A percentile compares a stretch with the other conserved stretches of the same genome.
phyloP scores from a whole-genome alignment of 2,329 filamentous ascomycete species.

The Cladosporium sp. region DNA sequence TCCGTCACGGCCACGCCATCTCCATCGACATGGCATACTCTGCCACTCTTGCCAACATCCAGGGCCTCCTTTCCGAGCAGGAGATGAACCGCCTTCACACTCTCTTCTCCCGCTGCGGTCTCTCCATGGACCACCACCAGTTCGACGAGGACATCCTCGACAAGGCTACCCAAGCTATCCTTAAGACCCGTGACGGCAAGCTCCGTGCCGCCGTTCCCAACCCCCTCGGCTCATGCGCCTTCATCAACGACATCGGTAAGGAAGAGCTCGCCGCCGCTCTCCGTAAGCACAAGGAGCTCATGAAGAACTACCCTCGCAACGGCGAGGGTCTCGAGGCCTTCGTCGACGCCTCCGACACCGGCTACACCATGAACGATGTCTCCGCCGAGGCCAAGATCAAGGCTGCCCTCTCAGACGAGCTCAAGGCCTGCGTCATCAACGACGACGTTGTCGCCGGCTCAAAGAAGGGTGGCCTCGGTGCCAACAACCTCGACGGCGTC shows the following conservation, averaged over 20 bases:
- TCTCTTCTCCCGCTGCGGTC: slow-evolving; percentile 65
- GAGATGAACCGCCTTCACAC: slow-evolving; percentile 62
- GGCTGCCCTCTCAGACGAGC: neutral
- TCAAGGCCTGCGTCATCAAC: slow-evolving; percentile 9
- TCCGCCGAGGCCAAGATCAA: slow-evolving; percentile 30
- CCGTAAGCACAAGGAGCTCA: slow-evolving; percentile 59
- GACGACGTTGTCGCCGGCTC: slow-evolving; percentile 8
- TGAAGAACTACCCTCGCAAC: slow-evolving; percentile 58
- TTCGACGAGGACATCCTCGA: slow-evolving; percentile 64
- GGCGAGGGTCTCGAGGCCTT: slow-evolving; percentile 66
- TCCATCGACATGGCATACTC: slow-evolving; percentile 74
- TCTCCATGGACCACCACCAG: slow-evolving; percentile 66
- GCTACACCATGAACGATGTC: slow-evolving; percentile 48
- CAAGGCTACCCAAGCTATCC: slow-evolving; percentile 62
- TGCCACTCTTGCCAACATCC: slow-evolving; percentile 61
- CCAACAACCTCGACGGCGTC: slow-evolving; percentile 6
- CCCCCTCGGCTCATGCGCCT: slow-evolving; percentile 62
- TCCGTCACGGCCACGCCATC: slow-evolving; percentile 70
- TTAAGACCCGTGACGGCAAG: slow-evolving; percentile 66
- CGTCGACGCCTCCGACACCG: slow-evolving; percentile 66
- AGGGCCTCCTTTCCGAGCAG: slow-evolving; percentile 56
- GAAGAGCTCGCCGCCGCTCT: slow-evolving; percentile 61
- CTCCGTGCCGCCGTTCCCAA: slow-evolving; percentile 65
- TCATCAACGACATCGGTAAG: slow-evolving; percentile 62
- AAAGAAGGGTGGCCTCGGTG: slow-evolving; percentile 9